Percentiles rank a stretch among this genome's conserved stretches.
phyloP scores from a whole-genome alignment of 2,329 filamentous ascomycete genomes.

The Venturia oleaginea region DNA sequence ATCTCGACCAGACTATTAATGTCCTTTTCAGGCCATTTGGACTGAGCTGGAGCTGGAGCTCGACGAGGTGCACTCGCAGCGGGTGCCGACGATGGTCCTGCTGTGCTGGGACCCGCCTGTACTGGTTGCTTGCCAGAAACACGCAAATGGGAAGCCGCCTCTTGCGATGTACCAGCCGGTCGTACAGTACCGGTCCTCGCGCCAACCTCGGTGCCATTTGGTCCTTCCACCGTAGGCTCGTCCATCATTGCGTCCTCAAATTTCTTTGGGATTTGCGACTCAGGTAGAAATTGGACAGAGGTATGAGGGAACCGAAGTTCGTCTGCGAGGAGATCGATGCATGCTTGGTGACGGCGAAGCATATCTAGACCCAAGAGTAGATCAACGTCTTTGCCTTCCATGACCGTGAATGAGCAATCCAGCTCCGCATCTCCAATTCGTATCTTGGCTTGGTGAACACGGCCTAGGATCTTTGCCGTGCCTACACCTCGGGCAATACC shows the following conservation, averaged over 20 bases:
- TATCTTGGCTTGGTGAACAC: conserved; percentile 91
- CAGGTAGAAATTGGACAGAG: conserved; percentile 81
- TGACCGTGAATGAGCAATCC: conserved; percentile 94
- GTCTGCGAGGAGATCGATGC: conserved; percentile 77
- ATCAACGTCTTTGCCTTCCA: conserved; percentile 97
- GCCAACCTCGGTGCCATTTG: conserved; percentile 82
- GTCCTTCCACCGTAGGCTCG: conserved; percentile 77
- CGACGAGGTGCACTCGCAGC: conserved; percentile 15
- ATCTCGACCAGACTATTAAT: conserved; percentile 69
- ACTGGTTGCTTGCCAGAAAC: conserved; percentile 13
- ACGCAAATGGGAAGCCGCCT: conserved; percentile 17
- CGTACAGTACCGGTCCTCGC: conserved; percentile 68
- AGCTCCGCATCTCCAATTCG: conserved; percentile 82
- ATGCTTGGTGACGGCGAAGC: conserved; percentile 91
- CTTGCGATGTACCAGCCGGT: conserved; percentile 32
- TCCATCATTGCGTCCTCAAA: conserved; percentile 61
- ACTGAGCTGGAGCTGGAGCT: conserved; percentile 16
- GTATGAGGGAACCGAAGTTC: conserved; percentile 81
- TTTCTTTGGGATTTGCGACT: conserved; percentile 87
- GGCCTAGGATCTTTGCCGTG: conserved; percentile 86
- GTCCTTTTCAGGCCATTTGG: conserved; percentile 49
- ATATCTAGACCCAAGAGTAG: conserved; percentile 90
- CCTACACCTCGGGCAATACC: conserved; percentile 90
- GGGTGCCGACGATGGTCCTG: conserved; percentile 9
- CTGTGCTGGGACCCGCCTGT: conserved; percentile 9